Conservation (phyloP, 169 alveolate species). For the Plasmodium fragile region DNA sequence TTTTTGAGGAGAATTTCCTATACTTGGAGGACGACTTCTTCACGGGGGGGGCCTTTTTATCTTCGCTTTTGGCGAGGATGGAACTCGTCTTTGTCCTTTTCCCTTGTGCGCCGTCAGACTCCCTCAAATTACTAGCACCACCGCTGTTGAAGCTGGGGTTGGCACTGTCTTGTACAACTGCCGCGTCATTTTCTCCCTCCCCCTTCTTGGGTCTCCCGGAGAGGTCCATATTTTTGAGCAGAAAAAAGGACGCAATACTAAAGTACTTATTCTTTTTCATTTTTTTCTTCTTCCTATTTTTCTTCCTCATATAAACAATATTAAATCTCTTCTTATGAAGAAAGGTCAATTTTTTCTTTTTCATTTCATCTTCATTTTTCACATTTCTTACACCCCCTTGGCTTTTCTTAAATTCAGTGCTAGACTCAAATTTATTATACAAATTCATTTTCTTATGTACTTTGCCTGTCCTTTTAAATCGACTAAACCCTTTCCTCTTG, state of each 20-base stretch:
- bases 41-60: conserved; percentile 8
- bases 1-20: background rate
- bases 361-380: background rate
- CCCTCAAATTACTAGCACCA: background rate
- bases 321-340: conserved; percentile 26
- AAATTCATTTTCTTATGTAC: background rate
- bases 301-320: conserved; percentile 21
- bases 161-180: background rate
- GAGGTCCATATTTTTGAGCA: conserved; percentile 18
- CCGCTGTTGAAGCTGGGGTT: background rate
- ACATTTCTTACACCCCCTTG: background rate
- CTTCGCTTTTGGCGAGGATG: background rate
- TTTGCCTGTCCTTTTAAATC: conserved; percentile 8
- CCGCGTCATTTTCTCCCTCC: background rate
- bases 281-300: conserved; percentile 11
- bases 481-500: conserved; percentile 15
- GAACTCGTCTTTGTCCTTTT: background rate
- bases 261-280: conserved; percentile 41
- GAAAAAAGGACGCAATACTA: conserved; percentile 14
- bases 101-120: background rate
- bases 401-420: background rate
- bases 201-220: background rate
- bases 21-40: conserved; percentile 8
- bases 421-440: background rate
- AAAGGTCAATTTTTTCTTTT: background rate